These are phyloP conservation scores for Kodamaea sagamina DNA, from an alignment of 805 yeast species.

Conservation along the genomic window DNA sequence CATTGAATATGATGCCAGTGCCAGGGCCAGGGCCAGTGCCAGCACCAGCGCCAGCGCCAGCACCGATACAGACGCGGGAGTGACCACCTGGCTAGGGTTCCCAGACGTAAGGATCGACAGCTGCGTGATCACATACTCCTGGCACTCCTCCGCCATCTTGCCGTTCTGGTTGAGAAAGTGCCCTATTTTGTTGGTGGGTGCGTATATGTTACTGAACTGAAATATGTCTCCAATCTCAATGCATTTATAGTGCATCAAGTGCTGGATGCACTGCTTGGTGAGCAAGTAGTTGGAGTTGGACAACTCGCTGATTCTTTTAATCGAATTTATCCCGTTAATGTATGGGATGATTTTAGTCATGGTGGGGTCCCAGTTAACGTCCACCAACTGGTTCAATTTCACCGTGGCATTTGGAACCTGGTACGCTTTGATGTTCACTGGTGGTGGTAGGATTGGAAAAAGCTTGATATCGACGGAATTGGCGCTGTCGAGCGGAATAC, in stretches of 20 bases:
- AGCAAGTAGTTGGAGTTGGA: conserved; percentile 79
- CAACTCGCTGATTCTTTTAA: conserved; percentile 70
- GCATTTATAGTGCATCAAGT: conserved; percentile 86
- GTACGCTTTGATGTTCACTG: conserved; percentile 69
- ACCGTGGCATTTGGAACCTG: conserved; percentile 95
- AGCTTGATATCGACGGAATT: conserved; percentile 90
- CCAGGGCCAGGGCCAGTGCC: conserved; percentile 9
- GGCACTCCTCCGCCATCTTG: conserved; percentile 76
- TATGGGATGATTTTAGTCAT: conserved; percentile 84
- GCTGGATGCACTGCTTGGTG: conserved; percentile 86
- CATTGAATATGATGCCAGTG: conserved; percentile 11
- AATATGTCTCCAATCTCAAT: conserved; percentile 82
- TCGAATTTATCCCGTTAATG: conserved; percentile 86
- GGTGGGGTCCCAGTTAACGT: conserved; percentile 96
- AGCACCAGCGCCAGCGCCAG: conserved; percentile 8
- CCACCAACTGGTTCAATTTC: conserved; percentile 67
- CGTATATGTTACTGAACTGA: conserved; percentile 85
- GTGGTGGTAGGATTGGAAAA: conserved; percentile 85
- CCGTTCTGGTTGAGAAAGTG: conserved; percentile 60
- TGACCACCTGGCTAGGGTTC: conserved; percentile 17
- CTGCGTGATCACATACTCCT: conserved; percentile 64
- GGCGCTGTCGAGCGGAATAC: conserved; percentile 87
- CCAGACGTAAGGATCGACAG: conserved; percentile 10
- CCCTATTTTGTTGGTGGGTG: conserved; percentile 79
- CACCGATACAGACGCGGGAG: conserved; percentile 11